phyloP scores from a whole-genome alignment of 108 stramenopile genomes.

The Skeletonema menzelii region DNA sequence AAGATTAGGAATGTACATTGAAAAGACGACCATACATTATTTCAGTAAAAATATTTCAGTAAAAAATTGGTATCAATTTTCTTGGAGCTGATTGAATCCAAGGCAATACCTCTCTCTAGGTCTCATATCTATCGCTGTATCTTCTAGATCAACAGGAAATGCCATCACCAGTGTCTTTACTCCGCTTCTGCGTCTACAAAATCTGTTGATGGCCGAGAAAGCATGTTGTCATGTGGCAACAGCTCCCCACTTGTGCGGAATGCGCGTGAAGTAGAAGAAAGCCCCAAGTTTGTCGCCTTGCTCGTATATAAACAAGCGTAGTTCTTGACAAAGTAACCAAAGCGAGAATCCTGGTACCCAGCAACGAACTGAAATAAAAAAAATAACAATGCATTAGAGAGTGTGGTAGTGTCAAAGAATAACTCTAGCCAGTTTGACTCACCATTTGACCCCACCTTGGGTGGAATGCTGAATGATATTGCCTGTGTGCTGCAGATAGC shows the following conservation, averaged over 20 bases:
- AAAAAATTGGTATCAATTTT: too few species aligned
- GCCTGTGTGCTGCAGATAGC: slow-evolving; percentile 47
- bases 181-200: slow-evolving; percentile 24
- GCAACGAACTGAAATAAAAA: slow-evolving; percentile 62
- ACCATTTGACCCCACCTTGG: slow-evolving; percentile 83
- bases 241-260: slow-evolving; percentile 76
- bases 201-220: slow-evolving; percentile 28
- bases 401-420: neutral
- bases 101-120: too few species aligned
- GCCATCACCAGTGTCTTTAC: neutral
- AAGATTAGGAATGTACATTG: neutral
- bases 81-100: too few species aligned
- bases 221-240: slow-evolving; percentile 73
- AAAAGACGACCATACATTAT: too few species aligned
- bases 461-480: slow-evolving; percentile 80
- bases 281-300: slow-evolving; percentile 88
- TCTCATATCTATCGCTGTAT: too few species aligned
- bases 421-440: slow-evolving; percentile 2
- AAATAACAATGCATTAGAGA: slow-evolving; percentile 26
- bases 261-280: slow-evolving; percentile 55
- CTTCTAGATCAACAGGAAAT: neutral
- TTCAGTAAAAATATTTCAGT: too few species aligned
- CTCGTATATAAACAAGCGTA: slow-evolving; percentile 96
- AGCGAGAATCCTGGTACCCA: slow-evolving; percentile 94
- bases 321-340: slow-evolving; percentile 91